Evolutionary conservation across 805 yeast species (phyloP).

Genomic region (Lipomyces spencermartinsiae): DNA sequence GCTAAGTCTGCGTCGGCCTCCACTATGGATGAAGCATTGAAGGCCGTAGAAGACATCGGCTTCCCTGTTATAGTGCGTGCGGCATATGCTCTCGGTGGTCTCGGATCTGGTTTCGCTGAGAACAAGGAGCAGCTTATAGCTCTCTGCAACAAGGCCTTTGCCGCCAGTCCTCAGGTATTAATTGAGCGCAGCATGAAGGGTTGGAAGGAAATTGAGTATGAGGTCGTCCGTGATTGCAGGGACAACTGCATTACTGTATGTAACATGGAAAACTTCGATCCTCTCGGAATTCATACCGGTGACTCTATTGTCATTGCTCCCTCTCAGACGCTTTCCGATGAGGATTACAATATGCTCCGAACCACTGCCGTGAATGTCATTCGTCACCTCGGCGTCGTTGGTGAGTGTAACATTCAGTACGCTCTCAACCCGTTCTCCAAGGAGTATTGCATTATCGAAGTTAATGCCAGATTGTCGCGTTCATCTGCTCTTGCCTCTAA

Average conservation of each 20-base stretch:
- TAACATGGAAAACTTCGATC: slow-evolving; percentile 99
- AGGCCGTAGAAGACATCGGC: slow-evolving; percentile 84
- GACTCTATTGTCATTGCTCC: slow-evolving; percentile 99
- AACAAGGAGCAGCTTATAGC: slow-evolving; percentile 81
- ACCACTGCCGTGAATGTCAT: slow-evolving; percentile 97
- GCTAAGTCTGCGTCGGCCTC: slow-evolving; percentile 91
- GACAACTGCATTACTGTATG: slow-evolving; percentile 99
- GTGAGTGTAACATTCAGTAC: slow-evolving; percentile 98
- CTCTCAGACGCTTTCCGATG: slow-evolving; percentile 95
- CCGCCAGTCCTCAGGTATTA: slow-evolving; percentile 93
- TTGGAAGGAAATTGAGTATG: slow-evolving; percentile 99
- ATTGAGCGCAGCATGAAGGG: slow-evolving; percentile 98
- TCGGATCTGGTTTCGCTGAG: slow-evolving; percentile 97
- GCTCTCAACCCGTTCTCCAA: slow-evolving; percentile 92
- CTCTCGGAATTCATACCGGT: slow-evolving; percentile 98
- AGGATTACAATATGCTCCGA: slow-evolving; percentile 96
- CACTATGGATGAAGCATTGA: slow-evolving; percentile 78
- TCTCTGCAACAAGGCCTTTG: slow-evolving; percentile 89
- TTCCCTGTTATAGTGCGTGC: slow-evolving; percentile 97
- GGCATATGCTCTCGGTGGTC: slow-evolving; percentile 96
- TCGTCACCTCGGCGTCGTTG: slow-evolving; percentile 97
- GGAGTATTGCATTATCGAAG: slow-evolving; percentile 97
- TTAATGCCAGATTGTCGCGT: slow-evolving; percentile 95
- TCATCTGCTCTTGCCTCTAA: slow-evolving; percentile 99
- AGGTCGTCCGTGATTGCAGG: slow-evolving; percentile 95